Evolutionary conservation across 2,329 filamentous ascomycete species (phyloP).

Genomic region (Curvularia sp.): DNA sequence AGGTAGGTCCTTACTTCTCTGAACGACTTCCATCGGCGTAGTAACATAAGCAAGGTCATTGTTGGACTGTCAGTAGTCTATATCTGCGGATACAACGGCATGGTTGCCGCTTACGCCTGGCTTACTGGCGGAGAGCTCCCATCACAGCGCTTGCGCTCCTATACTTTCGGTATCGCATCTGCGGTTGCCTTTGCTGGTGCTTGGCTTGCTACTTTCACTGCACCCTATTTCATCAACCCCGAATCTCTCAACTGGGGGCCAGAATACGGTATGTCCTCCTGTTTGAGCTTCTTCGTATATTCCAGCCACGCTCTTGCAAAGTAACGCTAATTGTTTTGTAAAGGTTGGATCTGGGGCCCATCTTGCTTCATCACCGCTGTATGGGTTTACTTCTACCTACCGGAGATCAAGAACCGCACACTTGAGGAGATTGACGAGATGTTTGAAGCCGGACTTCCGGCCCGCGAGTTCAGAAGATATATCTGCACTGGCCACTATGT

Average conservation of each 20-base stretch:
- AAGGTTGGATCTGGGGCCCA: conserved; percentile 46
- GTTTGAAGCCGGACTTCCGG: conserved; percentile 41
- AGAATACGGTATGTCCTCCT: conserved; percentile 54
- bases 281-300: not conserved
- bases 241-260: conserved; percentile 64
- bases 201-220: conserved; percentile 64
- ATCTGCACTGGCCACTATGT: conserved; percentile 35
- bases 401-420: conserved; percentile 52
- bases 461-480: conserved; percentile 44
- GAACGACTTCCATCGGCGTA: not conserved
- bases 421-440: conserved; percentile 47
- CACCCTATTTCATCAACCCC: conserved; percentile 67
- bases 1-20: conserved; percentile 27
- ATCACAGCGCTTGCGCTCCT: conserved; percentile 63
- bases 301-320: not conserved
- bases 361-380: conserved; percentile 50
- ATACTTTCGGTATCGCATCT: conserved; percentile 64
- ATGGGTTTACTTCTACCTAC: conserved; percentile 45
- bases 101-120: conserved; percentile 66
- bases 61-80: conserved; percentile 63
- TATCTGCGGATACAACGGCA: conserved; percentile 62
- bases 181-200: conserved; percentile 63
- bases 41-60: conserved; percentile 46
- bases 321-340: not conserved
- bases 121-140: conserved; percentile 65